Base-by-base conservation (phyloP, 495 filamentous ascomycete genomes). In the Penicillium soppii region DNA sequence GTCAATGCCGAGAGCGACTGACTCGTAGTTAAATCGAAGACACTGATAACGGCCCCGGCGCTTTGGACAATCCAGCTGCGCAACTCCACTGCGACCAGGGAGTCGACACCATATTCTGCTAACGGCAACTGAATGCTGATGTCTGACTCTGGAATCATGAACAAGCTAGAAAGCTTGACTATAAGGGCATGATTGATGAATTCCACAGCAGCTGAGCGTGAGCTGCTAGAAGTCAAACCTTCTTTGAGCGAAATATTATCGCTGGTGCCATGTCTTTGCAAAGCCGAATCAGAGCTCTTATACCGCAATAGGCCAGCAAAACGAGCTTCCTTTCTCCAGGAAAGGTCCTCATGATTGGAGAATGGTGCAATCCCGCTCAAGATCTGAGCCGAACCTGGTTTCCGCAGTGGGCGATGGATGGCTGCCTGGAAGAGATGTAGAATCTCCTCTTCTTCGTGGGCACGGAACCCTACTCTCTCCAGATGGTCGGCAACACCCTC, bases 51-150 rank as follows among this genome's bases (percentile, higher is more conserved):
- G 15, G 33, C 33, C n/a, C 16, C 16, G 12, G 33, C 10, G 33
- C 33, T 17, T 4, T 17, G 12, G 10, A n/a, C 15, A 37, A 82
- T 69, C 82, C 82, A 85, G 39, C 76, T 78, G 25, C 78, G 70
- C 21, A 83, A 46, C 51, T 85, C 82, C 13, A 84, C 75, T 0
- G 78, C 77, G 0, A 75, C 71, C 21, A 85, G 65, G 21, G 80
- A 83, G 52, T 85, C 82, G 5, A 85, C 53, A 0, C 82, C 82
- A 32, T 76, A 75, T 7, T 63, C 67, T 13, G 58, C 57, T 32
- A 81, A 66, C 20, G 75, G 69, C 51, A 67, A n/a, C 9, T 25
- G 1, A 7, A 13, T 9, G 20, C 25, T 13, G 12, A 41, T 23
- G 13, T 41, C 38, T 13, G 19, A n/a, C 8, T 12, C 7, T 57